These are phyloP conservation scores for Wallacemonas sp. DNA, from an alignment of 208 protist genomes.

Conservation along the genomic window DNA sequence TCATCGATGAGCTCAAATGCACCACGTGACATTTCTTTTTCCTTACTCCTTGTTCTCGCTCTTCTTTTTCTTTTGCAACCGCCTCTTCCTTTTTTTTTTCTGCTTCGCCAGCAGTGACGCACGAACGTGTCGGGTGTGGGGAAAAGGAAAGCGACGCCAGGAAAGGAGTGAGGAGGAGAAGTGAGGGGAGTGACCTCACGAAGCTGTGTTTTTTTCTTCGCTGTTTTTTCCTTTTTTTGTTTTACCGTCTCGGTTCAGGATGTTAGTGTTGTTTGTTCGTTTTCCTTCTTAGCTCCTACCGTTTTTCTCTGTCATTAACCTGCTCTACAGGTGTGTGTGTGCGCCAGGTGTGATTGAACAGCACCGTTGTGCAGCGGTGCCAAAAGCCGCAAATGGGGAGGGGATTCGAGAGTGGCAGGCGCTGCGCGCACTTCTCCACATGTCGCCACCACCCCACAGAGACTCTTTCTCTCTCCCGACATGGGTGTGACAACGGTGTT, in stretches of 20 bases:
- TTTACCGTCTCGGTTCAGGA: not conserved
- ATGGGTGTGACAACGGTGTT: too few species aligned
- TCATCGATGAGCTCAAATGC: too few species aligned
- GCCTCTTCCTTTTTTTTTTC: slow-evolving; percentile 12
- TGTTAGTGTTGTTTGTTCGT: not conserved
- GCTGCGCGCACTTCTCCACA: too few species aligned
- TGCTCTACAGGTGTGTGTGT: too few species aligned
- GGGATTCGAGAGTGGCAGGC: too few species aligned
- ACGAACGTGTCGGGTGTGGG: not conserved
- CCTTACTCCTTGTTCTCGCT: not conserved
- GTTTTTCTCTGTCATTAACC: too few species aligned
- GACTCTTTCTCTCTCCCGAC: too few species aligned
- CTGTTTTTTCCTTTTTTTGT: not conserved
- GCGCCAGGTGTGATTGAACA: not conserved
- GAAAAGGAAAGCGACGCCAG: not conserved
- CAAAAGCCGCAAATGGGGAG: too few species aligned
- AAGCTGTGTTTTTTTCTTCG: not conserved
- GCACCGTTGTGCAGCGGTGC: too few species aligned
- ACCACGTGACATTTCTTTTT: not conserved
- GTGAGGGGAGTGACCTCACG: not conserved
- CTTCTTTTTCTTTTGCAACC: not conserved
- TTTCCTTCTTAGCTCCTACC: not conserved
- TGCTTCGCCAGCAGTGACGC: not conserved
- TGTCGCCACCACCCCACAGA: too few species aligned
- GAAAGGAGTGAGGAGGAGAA: not conserved